A percentile compares a stretch with the other conserved stretches of the same genome.
These are phyloP conservation scores for Myotisia sp. DNA, from an alignment of 2,329 filamentous ascomycete species.

Conservation along the genomic window DNA sequence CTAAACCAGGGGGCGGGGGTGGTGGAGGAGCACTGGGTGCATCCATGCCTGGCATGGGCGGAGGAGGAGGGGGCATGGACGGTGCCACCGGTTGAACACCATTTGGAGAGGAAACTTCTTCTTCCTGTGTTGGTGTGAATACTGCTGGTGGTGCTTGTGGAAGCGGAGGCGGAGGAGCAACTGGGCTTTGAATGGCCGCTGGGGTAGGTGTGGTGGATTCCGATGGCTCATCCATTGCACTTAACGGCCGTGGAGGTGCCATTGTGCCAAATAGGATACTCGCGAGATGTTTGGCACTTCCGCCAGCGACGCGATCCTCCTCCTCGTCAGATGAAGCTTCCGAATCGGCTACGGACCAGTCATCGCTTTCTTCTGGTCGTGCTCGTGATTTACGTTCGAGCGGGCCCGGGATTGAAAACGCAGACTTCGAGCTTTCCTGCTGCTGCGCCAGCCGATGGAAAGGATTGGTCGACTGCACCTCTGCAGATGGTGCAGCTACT, in stretches of 20 bases:
- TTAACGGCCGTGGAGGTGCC: slow-evolving; percentile 79
- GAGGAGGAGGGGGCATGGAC: slow-evolving; percentile 20
- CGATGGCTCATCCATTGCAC: slow-evolving; percentile 55
- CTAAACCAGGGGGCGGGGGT: slow-evolving; percentile 20
- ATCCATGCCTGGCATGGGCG: slow-evolving; percentile 12
- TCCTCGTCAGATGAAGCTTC: slow-evolving; percentile 59
- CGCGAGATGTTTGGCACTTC: slow-evolving; percentile 78
- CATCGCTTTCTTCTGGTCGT: slow-evolving; percentile 52
- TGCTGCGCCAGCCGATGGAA: slow-evolving; percentile 77
- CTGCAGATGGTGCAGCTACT: slow-evolving; percentile 27
- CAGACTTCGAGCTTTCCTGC: slow-evolving; percentile 33
- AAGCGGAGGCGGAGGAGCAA: slow-evolving; percentile 33
- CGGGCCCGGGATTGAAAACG: slow-evolving; percentile 36
- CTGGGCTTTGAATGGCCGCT: slow-evolving; percentile 25
- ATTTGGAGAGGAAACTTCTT: no score
- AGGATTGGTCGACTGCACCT: slow-evolving; percentile 73
- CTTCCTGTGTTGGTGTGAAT: slow-evolving; percentile 19
- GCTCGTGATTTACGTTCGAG: slow-evolving; percentile 37
- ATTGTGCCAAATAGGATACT: slow-evolving; percentile 95
- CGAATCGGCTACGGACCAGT: slow-evolving; percentile 71
- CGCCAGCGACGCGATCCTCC: slow-evolving; percentile 63
- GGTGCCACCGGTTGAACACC: slow-evolving; percentile 18
- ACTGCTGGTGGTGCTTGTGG: slow-evolving; percentile 28
- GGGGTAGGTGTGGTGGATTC: slow-evolving; percentile 33
- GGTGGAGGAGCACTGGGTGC: slow-evolving; percentile 22